Conservation (phyloP, 257 asterid species). For the Primulina huaijiensis region DNA sequence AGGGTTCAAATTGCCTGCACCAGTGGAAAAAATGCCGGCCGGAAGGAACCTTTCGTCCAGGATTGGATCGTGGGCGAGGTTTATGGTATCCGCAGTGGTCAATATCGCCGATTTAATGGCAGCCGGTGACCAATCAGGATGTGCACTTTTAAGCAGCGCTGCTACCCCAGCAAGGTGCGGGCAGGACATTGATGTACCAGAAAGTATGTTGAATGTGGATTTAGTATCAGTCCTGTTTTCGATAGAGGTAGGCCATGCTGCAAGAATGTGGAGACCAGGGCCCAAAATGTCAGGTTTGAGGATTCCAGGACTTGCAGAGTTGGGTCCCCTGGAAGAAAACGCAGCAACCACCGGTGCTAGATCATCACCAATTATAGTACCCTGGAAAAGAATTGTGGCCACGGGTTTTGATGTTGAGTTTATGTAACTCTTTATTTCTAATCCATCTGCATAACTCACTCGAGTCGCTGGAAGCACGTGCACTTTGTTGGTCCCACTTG, state of each 20-base stretch:
- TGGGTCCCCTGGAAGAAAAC: slow-evolving; percentile 30
- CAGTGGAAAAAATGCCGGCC: slow-evolving; percentile 35
- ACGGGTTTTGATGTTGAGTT: slow-evolving; percentile 11
- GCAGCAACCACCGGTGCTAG: slow-evolving; percentile 29
- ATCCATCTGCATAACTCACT: slow-evolving; percentile 18
- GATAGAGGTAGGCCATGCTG: slow-evolving; percentile 39
- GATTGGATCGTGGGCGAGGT: slow-evolving; percentile 26
- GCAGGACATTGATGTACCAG: slow-evolving; percentile 59
- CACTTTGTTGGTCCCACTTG: no score
- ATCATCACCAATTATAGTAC: slow-evolving; percentile 20
- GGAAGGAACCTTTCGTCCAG: slow-evolving; percentile 33
- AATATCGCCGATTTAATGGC: slow-evolving; percentile 47
- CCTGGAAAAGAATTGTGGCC: slow-evolving; percentile 18
- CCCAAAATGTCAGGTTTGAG: slow-evolving; percentile 31
- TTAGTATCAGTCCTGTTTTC: slow-evolving; percentile 28
- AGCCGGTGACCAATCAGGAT: slow-evolving; percentile 50
- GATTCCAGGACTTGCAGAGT: slow-evolving; percentile 22
- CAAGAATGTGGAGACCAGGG: slow-evolving; percentile 9
- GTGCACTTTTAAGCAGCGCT: slow-evolving; percentile 39
- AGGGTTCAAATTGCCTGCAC: slow-evolving; percentile 55
- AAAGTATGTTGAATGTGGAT: slow-evolving; percentile 37
- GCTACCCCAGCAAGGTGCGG: slow-evolving; percentile 52
- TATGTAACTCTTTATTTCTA: slow-evolving; percentile 18
- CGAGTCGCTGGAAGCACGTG: slow-evolving; percentile 23
- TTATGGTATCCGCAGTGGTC: slow-evolving; percentile 41